Conservation (phyloP, 2,329 filamentous ascomycete species). For the Microdochium trichocladiopsis region DNA sequence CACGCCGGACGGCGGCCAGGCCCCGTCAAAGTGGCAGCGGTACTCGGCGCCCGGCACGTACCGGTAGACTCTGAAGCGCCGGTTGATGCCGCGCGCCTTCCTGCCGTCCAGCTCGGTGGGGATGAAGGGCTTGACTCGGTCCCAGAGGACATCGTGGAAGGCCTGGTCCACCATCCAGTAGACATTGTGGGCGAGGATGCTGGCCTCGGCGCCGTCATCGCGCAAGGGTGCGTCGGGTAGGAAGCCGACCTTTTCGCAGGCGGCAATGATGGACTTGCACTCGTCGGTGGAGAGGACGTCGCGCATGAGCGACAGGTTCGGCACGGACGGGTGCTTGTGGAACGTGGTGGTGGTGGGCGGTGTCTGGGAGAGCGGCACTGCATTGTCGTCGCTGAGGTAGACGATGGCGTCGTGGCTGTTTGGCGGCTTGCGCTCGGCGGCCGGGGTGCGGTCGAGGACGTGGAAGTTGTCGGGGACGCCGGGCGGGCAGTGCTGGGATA, state of each 20-base stretch:
- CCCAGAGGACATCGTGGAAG: conserved; percentile 59
- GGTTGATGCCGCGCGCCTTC: conserved; percentile 55
- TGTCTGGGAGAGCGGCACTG: conserved; percentile 41
- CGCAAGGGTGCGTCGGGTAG: conserved; percentile 61
- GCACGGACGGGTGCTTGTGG: conserved; percentile 55
- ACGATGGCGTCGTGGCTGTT: conserved; percentile 62
- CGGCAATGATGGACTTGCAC: conserved; percentile 59
- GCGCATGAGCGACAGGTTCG: conserved; percentile 51
- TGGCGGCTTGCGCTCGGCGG: conserved; percentile 55
- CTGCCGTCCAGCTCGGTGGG: conserved; percentile 48
- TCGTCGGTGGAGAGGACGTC: conserved; percentile 54
- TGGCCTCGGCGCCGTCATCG: conserved; percentile 52
- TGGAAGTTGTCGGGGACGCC: conserved; percentile 36
- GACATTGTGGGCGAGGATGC: conserved; percentile 65
- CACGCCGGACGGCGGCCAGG: conserved; percentile 66
- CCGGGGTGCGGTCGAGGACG: conserved; percentile 55
- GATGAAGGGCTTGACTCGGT: conserved; percentile 50
- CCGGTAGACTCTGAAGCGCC: conserved; percentile 64
- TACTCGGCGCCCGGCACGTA: conserved; percentile 70
- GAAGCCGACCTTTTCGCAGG: conserved; percentile 59
- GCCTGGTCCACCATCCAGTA: conserved; percentile 62
- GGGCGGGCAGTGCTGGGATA: conserved; percentile 33
- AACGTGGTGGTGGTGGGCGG: conserved; percentile 43
- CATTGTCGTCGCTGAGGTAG: conserved; percentile 51
- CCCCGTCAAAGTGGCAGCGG: conserved; percentile 63